Evolutionary conservation across 805 yeast genomes (phyloP).

Genomic region (Wickerhamomyces xylosicus): DNA sequence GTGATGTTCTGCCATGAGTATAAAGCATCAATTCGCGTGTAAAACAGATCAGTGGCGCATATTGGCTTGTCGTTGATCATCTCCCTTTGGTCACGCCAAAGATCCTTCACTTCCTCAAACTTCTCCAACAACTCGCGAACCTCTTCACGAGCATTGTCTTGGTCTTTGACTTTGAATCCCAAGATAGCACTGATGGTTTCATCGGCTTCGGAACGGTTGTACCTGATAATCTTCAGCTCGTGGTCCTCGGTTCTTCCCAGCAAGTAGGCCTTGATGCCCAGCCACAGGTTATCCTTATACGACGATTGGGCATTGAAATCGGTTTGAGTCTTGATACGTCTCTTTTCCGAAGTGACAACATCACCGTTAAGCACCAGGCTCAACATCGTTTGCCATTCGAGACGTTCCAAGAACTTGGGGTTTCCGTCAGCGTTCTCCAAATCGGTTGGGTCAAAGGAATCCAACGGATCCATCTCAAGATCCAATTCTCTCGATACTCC

Average conservation of each 20-base stretch:
- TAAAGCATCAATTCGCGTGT: conserved; percentile 59
- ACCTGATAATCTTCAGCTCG: conserved; percentile 59
- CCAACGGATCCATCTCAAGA: conserved; percentile 36
- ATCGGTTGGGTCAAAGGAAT: conserved; percentile 12
- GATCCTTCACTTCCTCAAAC: conserved; percentile 56
- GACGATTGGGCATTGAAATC: conserved; percentile 43
- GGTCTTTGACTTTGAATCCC: conserved; percentile 46
- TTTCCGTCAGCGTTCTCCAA: conserved; percentile 18
- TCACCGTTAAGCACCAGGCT: conserved; percentile 89
- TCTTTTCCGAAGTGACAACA: conserved; percentile 84
- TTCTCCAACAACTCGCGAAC: conserved; percentile 48
- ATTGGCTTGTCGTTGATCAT: conserved; percentile 74
- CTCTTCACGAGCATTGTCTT: conserved; percentile 33
- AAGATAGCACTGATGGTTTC: conserved; percentile 58
- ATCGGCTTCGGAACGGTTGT: conserved; percentile 64
- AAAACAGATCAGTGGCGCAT: conserved; percentile 54
- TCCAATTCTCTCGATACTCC: conserved; percentile 26
- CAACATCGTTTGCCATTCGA: conserved; percentile 95
- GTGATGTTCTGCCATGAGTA: conserved; percentile 78
- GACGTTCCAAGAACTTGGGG: conserved; percentile 51
- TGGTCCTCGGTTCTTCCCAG: conserved; percentile 74
- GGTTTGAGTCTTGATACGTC: conserved; percentile 48
- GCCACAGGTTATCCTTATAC: conserved; percentile 72
- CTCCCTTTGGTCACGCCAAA: conserved; percentile 73
- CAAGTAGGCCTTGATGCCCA: conserved; percentile 75